phyloP scores from a whole-genome alignment of 2,329 filamentous ascomycete species.

The Diaporthe aspalathi region DNA sequence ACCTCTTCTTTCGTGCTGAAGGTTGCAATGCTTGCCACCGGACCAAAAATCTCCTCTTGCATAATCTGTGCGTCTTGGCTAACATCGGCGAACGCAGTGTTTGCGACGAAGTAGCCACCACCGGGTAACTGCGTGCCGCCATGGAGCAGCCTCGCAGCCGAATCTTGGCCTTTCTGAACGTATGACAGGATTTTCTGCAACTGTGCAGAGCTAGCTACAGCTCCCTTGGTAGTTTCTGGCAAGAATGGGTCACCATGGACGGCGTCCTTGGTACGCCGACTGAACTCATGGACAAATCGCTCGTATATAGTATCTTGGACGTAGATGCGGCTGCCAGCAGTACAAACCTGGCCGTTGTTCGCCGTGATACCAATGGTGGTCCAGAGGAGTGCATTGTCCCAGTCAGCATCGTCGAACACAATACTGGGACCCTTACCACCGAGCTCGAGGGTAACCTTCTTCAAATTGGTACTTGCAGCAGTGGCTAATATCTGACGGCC shows the following conservation, averaged over 20 bases:
- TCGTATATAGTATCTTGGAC: not conserved
- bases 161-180: not conserved
- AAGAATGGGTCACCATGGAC: not conserved
- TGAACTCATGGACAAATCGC: not conserved
- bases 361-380: not conserved
- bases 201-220: not conserved
- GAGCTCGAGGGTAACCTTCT: not conserved
- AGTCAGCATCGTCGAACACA: not conserved
- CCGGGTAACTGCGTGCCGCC: not conserved
- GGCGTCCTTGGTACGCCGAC: not conserved
- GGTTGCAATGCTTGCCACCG: not conserved
- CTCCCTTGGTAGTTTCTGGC: not conserved
- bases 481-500: not conserved
- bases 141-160: not conserved
- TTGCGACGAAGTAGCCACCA: not conserved
- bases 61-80: not conserved
- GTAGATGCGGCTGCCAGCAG: not conserved
- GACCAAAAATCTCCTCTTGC: not conserved
- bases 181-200: not conserved
- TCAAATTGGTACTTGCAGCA: not conserved
- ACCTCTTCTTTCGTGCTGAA: not conserved
- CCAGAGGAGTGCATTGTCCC: not conserved
- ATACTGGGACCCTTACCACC: not conserved
- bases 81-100: not conserved
- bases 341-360: not conserved